Percentiles rank a stretch among this genome's conserved stretches.
These are phyloP conservation scores for Earliella scabrosa DNA, from an alignment of 1,284 basidiomycete genomes.

Conservation along the genomic window DNA sequence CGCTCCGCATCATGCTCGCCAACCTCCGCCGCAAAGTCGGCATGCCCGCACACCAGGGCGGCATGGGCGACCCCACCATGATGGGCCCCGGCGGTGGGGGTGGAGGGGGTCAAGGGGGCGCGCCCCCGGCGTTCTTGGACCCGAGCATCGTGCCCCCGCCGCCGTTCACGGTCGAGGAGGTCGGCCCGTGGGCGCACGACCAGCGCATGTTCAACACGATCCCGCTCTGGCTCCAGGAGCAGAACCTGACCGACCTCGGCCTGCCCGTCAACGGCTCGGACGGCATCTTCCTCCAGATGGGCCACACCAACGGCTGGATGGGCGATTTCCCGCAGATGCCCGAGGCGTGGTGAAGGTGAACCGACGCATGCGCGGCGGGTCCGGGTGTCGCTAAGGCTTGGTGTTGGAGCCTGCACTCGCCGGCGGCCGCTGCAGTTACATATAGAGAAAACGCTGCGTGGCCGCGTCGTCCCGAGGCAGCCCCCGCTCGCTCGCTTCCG, in stretches of 20 bases:
- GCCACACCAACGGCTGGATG: slow-evolving; percentile 71
- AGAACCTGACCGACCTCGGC: slow-evolving; percentile 87
- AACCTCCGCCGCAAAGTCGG: slow-evolving; percentile 88
- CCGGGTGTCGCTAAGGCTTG: too few relatives aligned
- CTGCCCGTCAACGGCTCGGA: slow-evolving; percentile 89
- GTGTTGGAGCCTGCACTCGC: too few relatives aligned
- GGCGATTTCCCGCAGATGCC: slow-evolving; percentile 77
- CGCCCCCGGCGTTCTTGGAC: slow-evolving; percentile 56
- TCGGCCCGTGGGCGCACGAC: slow-evolving; percentile 77
- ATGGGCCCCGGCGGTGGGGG: slow-evolving; percentile 15
- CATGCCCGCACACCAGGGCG: slow-evolving; percentile 47
- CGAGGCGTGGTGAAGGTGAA: slow-evolving; percentile 78
- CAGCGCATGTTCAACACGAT: slow-evolving; percentile 80
- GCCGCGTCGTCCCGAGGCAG: too few relatives aligned
- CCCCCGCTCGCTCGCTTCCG: too few relatives aligned
- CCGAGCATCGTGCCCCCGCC: slow-evolving; percentile 58
- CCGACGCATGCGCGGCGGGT: too few relatives aligned
- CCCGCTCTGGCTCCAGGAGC: slow-evolving; percentile 83
- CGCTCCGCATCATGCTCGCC: slow-evolving; percentile 88
- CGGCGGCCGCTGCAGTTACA: too few relatives aligned
- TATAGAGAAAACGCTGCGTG: too few relatives aligned
- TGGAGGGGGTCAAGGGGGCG: slow-evolving; percentile 26
- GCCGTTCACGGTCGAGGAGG: slow-evolving; percentile 79
- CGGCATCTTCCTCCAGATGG: slow-evolving; percentile 83
- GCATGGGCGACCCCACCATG: slow-evolving; percentile 25